Evolutionary conservation across 768 basidiomycete species (phyloP).

Genomic region (Lactarius vividus): DNA sequence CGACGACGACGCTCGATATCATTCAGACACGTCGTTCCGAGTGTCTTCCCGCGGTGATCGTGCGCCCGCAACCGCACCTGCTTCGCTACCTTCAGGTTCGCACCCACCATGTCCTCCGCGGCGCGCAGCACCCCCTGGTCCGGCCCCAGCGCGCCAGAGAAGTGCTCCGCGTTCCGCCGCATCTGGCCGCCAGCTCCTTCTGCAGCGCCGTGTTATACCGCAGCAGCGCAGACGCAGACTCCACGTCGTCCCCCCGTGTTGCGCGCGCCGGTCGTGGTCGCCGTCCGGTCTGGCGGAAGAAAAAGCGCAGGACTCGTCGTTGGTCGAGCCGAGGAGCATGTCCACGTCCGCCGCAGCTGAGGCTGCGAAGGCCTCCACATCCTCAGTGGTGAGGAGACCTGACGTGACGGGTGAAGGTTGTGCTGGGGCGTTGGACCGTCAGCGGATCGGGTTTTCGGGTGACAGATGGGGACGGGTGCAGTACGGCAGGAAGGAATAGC

Average conservation of each 20-base stretch:
- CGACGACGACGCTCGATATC: conserved; percentile 42
- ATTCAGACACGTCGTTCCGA: conserved; percentile 55
- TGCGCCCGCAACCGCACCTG: too few relatives aligned
- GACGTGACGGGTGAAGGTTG: conserved; percentile 30
- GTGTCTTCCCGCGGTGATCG: conserved; percentile 43
- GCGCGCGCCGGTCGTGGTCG: not conserved
- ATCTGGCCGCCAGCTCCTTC: conserved; percentile 14
- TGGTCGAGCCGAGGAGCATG: conserved; percentile 9
- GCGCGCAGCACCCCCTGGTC: too few relatives aligned
- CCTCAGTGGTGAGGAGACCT: conserved; percentile 2
- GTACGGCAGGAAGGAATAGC: not conserved
- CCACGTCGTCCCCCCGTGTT: not conserved
- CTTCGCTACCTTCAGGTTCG: conserved; percentile 29
- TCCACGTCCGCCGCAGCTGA: conserved; percentile 1
- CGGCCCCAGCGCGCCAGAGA: conserved; percentile 36
- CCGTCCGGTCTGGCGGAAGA: conserved; percentile 27
- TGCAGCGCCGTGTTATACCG: too few relatives aligned
- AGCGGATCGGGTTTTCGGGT: conserved; percentile 35
- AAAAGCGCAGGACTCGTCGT: conserved; percentile 28
- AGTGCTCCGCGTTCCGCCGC: conserved; percentile 10
- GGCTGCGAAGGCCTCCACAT: not conserved
- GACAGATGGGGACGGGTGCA: not conserved
- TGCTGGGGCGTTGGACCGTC: not conserved
- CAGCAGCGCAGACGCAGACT: not conserved
- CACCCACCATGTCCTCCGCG: conserved; percentile 64